A percentile compares a stretch with the other conserved stretches of the same genome.
Evolutionary conservation across 352 stramenopile genomes (phyloP).

Genomic region (Phytophthora idaei): DNA sequence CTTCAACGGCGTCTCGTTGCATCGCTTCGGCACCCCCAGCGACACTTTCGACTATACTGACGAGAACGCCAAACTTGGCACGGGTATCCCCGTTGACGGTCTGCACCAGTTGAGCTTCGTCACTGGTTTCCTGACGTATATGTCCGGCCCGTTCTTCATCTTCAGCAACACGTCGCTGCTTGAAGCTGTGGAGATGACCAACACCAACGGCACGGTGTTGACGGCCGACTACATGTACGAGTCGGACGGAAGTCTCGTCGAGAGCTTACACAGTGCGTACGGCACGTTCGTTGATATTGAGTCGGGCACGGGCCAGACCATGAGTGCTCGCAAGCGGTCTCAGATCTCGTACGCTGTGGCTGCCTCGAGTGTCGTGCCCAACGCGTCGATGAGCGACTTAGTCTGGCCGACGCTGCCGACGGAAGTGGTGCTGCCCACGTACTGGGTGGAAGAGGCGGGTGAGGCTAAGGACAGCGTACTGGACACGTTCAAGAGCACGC

Average conservation of each 20-base stretch:
- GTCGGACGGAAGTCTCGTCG: constrained; percentile 45
- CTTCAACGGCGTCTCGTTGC: constrained; percentile 52
- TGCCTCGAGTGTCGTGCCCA: constrained; percentile 40
- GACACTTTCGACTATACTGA: constrained; percentile 41
- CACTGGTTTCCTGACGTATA: constrained; percentile 68
- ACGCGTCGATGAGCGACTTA: constrained; percentile 64
- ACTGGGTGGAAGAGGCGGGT: constrained; percentile 63
- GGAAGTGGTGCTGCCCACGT: constrained; percentile 66
- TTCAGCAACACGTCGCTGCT: constrained; percentile 56
- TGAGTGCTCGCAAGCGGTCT: constrained; percentile 67
- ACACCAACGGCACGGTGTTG: constrained; percentile 46
- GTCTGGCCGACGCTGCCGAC: constrained; percentile 55
- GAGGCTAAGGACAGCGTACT: constrained; percentile 47
- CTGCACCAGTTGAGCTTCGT: constrained; percentile 70
- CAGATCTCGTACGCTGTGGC: constrained; percentile 65
- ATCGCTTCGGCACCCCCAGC: constrained; percentile 51
- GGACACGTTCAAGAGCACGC: constrained; percentile 59
- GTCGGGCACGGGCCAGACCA: constrained; percentile 67
- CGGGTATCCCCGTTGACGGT: constrained; percentile 62
- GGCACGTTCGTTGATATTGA: constrained; percentile 73
- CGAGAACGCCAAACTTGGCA: constrained; percentile 46
- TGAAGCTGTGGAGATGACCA: constrained; percentile 59
- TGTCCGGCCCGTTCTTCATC: constrained; percentile 77
- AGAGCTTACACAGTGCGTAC: constrained; percentile 52
- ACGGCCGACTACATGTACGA: constrained; percentile 56